phyloP scores from a whole-genome alignment of 2,329 filamentous ascomycete species.

The Daldinia sp. region DNA sequence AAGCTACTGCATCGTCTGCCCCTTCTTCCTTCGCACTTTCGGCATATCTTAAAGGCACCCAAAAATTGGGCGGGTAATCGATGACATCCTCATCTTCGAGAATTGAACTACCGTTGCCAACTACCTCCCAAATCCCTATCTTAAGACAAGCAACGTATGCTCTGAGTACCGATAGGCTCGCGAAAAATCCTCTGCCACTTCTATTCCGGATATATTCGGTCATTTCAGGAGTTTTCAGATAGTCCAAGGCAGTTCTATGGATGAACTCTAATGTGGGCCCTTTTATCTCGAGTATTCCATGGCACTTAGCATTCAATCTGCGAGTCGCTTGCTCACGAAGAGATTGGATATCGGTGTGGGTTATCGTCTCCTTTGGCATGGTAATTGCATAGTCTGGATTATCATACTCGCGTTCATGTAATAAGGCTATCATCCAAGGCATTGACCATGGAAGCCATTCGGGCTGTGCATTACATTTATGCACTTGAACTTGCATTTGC shows the following conservation, averaged over 20 bases:
- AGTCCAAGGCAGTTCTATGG: slow-evolving; percentile 13
- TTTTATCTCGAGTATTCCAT: not conserved
- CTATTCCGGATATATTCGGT: too few species aligned
- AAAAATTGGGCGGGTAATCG: too few species aligned
- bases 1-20: too few species aligned
- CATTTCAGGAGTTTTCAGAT: not conserved
- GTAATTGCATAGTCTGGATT: slow-evolving; percentile 11
- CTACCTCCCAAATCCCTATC: too few species aligned
- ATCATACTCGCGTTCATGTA: slow-evolving; percentile 9
- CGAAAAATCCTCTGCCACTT: too few species aligned
- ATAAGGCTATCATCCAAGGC: slow-evolving; percentile 1
- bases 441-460: not conserved
- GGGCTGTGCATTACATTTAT: too few species aligned
- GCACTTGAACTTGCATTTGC: not conserved
- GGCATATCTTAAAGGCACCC: too few species aligned
- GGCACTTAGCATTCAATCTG: slow-evolving; percentile 12
- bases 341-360: not conserved
- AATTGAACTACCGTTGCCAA: too few species aligned
- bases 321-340: not conserved
- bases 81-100: too few species aligned
- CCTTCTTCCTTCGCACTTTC: too few species aligned
- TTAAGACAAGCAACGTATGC: too few species aligned
- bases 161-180: too few species aligned
- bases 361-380: not conserved
- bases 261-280: slow-evolving; percentile 9